Percentiles rank a stretch among this genome's conserved stretches.
Conservation (phyloP, 176 grass and related monocot genomes). For the Triticum turgidum region DNA sequence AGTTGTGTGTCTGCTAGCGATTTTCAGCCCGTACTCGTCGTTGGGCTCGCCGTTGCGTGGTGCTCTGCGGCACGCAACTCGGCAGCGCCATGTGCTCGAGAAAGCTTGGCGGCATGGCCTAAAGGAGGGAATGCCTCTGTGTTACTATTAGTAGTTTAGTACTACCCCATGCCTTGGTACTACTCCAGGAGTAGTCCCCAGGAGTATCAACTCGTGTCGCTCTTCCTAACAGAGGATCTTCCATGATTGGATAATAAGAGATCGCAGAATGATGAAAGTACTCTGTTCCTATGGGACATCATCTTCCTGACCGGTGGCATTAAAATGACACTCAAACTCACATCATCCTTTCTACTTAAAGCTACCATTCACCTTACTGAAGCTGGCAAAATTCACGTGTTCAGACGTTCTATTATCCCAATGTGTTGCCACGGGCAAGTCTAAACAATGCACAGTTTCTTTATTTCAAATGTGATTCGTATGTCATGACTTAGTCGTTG, state of each 20-base stretch:
- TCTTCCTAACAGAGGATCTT: constrained; percentile 9
- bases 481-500: not conserved
- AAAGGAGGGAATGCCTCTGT: not conserved
- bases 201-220: constrained; percentile 1
- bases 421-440: not conserved
- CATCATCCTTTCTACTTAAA: not conserved
- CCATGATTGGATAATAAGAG: constrained; percentile 1
- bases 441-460: not conserved
- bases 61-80: too few relatives aligned
- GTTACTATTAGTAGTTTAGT: too few relatives aligned
- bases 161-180: too few relatives aligned
- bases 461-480: not conserved
- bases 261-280: not conserved
- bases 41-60: not conserved
- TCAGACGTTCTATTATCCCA: not conserved
- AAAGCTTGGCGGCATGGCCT: not conserved
- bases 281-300: too few relatives aligned
- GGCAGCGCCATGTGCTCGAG: not conserved
- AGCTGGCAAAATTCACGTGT: not conserved
- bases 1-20: constrained; percentile 7
- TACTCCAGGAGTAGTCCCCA: not conserved
- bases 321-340: not conserved
- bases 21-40: constrained; percentile 18
- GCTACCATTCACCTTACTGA: not conserved
- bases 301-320: not conserved